Conservation (phyloP, 2,329 filamentous ascomycete genomes). For the Cordyceps cicadae region DNA sequence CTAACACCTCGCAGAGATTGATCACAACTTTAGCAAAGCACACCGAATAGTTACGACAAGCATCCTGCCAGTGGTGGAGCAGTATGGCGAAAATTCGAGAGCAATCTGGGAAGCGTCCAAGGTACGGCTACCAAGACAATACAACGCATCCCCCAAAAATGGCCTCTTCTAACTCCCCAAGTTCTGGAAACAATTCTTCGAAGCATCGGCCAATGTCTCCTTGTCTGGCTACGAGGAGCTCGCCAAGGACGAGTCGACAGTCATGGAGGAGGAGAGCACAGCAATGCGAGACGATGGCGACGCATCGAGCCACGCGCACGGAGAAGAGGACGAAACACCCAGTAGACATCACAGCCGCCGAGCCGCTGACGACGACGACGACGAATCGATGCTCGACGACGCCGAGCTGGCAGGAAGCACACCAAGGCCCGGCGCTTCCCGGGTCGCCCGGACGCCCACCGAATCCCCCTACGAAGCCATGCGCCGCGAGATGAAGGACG, state of each 20-base stretch:
- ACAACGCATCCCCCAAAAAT: not conserved
- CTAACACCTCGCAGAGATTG: constrained; percentile 62
- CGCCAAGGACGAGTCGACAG: constrained; percentile 52
- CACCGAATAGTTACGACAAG: constrained; percentile 92
- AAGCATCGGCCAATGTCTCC: constrained; percentile 94
- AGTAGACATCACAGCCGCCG: constrained; percentile 18
- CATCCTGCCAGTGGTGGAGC: constrained; percentile 87
- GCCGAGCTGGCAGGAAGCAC: constrained; percentile 59
- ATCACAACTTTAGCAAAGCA: constrained; percentile 94
- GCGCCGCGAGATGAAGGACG: constrained; percentile 54
- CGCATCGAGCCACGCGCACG: constrained; percentile 31
- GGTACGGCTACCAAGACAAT: constrained; percentile 37
- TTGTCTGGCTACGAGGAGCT: constrained; percentile 89
- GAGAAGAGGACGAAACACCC: constrained; percentile 30
- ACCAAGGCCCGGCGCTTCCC: constrained; percentile 48
- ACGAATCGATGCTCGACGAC: constrained; percentile 63
- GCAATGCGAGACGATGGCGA: constrained; percentile 49
- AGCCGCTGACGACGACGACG: constrained; percentile 21
- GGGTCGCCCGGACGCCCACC: constrained; percentile 45
- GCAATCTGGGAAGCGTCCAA: constrained; percentile 96
- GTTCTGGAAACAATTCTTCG: constrained; percentile 99
- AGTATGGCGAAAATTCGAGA: constrained; percentile 88
- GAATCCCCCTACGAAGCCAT: constrained; percentile 71
- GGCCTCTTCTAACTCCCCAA: constrained; percentile 25
- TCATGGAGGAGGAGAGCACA: constrained; percentile 42